Evolutionary conservation across 1,284 basidiomycete species (phyloP).

Genomic region (Naganishia liquefaciens): DNA sequence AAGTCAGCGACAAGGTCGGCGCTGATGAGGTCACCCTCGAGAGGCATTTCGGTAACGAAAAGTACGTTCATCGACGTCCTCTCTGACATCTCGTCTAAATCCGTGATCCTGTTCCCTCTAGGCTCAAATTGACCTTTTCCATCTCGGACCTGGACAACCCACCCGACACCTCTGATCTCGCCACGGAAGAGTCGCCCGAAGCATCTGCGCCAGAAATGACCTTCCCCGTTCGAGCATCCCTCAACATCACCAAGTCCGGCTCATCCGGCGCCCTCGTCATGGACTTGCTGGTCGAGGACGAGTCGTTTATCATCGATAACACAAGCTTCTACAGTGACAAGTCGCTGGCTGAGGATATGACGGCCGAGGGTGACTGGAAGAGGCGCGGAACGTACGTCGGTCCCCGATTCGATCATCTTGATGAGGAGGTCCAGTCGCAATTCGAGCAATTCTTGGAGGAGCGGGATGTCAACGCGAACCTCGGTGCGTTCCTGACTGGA

Average conservation of each 20-base stretch:
- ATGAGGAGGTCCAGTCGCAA: conserved; percentile 79
- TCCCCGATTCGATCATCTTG: conserved; percentile 88
- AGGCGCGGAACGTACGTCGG: conserved; percentile 89
- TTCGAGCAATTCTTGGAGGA: conserved; percentile 81
- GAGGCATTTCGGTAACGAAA: conserved; percentile 88
- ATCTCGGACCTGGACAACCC: conserved; percentile 51
- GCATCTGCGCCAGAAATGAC: conserved; percentile 38
- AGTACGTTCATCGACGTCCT: conserved; percentile 58
- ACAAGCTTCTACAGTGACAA: conserved; percentile 78
- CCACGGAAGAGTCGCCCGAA: conserved; percentile 33
- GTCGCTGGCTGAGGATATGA: conserved; percentile 72
- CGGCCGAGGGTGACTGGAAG: conserved; percentile 89
- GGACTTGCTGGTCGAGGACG: conserved; percentile 80
- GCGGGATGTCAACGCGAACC: conserved; percentile 78
- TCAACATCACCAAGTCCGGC: conserved; percentile 74
- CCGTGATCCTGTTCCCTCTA: conserved; percentile 32
- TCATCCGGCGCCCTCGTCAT: conserved; percentile 68
- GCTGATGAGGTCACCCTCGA: conserved; percentile 79
- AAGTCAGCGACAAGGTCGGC: conserved; percentile 73
- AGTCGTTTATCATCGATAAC: conserved; percentile 83
- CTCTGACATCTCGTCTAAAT: conserved; percentile 8
- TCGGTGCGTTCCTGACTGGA: conserved; percentile 57
- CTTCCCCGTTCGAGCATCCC: conserved; percentile 73
- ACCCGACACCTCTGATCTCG: conserved; percentile 36
- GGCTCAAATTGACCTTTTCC: conserved; percentile 53